Base-by-base conservation (phyloP, 2,329 filamentous ascomycete genomes). In the Fusarium sp. region DNA sequence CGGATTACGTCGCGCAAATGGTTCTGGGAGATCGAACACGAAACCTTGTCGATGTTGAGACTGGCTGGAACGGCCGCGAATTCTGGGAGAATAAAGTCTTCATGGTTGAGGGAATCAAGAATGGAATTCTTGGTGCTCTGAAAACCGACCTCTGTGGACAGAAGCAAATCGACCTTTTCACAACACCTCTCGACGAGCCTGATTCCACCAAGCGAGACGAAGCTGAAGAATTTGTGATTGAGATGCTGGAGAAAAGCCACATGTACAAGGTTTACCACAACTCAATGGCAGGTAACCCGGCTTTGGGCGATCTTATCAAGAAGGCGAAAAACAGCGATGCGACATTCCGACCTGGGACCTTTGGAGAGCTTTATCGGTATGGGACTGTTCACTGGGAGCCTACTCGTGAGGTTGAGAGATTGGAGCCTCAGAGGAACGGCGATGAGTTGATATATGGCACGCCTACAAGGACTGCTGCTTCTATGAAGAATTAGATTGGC, bases 181-280 rank as follows among this genome's bases (percentile, higher is more conserved):
- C 76, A 0, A 80, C 78, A 4, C 61, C 27, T 0, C 73, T 80
- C 0, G 73, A 80, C 22, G 79, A 80, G 7, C 72, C 76, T 0
- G 74, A 80, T 37, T 52, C 65, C 11, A 57, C 56, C 0, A 79
- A 74, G 61, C 63, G 75, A 10, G 24, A 37, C 7, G 70, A 65
- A 14, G 78, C 77, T 0, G 77, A 80, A 34, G 70, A 56, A 1
- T 80, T 80, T 55, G 62, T 80, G 3, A 44, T 80, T 0, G 77
- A 80, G 24, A 70, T 80, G 69, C 55, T 80, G 1, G 75, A 78
- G 54, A 72, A 77, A 18, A 79, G 77, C 32, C 74, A 78, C 47
- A 80, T 80, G 71, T 80, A 80, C 54, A 80, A 80, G 65, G 70
- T 79, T 5, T 80, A 79, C 51, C 79, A 80, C n/a, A 80, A 79